A percentile compares a stretch with the other conserved stretches of the same genome.
phyloP scores from a whole-genome alignment of 1,284 basidiomycete species.

The Cystobasidiaceae sp. region DNA sequence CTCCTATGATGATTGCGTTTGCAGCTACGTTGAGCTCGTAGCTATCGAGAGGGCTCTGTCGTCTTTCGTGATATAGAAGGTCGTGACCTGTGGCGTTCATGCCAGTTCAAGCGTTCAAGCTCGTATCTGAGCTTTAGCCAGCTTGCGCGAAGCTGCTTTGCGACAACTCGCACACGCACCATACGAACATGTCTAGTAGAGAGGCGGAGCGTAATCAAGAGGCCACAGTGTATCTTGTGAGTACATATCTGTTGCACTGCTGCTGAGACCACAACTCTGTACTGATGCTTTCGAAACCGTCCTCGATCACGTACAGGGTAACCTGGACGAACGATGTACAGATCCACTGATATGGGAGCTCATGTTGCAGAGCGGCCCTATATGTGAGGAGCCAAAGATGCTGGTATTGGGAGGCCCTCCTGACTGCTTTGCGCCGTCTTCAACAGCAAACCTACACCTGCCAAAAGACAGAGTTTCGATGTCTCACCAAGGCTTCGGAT shows the following conservation, averaged over 20 bases:
- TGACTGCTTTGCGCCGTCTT: constrained; percentile 13
- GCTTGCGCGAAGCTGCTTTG: too few relatives aligned
- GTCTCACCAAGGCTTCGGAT: constrained; percentile 97
- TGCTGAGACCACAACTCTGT: neutral
- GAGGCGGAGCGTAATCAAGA: constrained; percentile 53
- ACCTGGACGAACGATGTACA: constrained; percentile 88
- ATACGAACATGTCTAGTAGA: constrained; percentile 14
- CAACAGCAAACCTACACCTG: constrained; percentile 89
- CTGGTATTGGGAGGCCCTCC: neutral
- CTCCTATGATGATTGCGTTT: too few relatives aligned
- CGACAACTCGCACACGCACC: too few relatives aligned
- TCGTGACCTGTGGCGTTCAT: too few relatives aligned
- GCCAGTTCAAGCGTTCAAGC: too few relatives aligned
- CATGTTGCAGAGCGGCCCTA: constrained; percentile 96
- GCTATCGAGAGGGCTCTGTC: too few relatives aligned
- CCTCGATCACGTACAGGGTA: constrained; percentile 60
- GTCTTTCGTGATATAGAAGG: too few relatives aligned
- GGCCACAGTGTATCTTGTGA: constrained; percentile 84
- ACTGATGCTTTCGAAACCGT: neutral
- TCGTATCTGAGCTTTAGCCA: too few relatives aligned
- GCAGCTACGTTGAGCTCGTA: too few relatives aligned
- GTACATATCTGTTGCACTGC: too few relatives aligned
- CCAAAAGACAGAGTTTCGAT: constrained; percentile 99
- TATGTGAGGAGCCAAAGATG: constrained; percentile 59
- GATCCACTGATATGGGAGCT: constrained; percentile 97